Conservation (phyloP, 2,329 filamentous ascomycete species). For the Metarhizium brunneum region DNA sequence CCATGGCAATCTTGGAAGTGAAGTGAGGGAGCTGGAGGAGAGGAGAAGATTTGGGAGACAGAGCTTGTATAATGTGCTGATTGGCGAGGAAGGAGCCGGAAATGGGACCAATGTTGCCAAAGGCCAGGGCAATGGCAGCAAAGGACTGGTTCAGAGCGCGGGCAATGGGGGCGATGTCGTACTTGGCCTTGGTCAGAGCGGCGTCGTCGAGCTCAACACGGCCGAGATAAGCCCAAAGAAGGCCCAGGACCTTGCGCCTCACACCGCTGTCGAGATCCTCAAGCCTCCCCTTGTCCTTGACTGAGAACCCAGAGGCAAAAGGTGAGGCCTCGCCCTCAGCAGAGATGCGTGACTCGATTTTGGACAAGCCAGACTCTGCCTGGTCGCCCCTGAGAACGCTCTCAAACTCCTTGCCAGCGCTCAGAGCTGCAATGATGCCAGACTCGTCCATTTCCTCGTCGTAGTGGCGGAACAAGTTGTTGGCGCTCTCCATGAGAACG, state of each 20-base stretch:
- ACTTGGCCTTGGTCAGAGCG: conserved; percentile 74
- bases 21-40: conserved; percentile 88
- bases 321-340: conserved; percentile 44
- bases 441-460: conserved; percentile 74
- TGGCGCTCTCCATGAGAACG: conserved; percentile 85
- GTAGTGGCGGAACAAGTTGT: conserved; percentile 90
- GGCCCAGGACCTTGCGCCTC: conserved; percentile 75
- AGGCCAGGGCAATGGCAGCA: conserved; percentile 77
- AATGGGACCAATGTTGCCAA: conserved; percentile 73
- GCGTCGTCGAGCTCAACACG: conserved; percentile 76
- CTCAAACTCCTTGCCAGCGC: conserved; percentile 78
- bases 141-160: conserved; percentile 80
- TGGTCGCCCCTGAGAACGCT: conserved; percentile 67
- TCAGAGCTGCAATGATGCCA: conserved; percentile 71
- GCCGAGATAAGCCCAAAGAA: conserved; percentile 92
- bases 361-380: conserved; percentile 70
- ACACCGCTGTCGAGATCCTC: conserved; percentile 71
- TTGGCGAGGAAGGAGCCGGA: conserved; percentile 72
- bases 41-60: conserved; percentile 74
- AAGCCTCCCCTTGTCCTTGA: conserved; percentile 68
- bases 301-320: conserved; percentile 49
- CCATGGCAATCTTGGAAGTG: conserved; percentile 54
- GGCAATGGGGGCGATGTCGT: conserved; percentile 79
- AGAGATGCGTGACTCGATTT: conserved; percentile 75
- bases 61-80: conserved; percentile 83